Evolutionary conservation across 202 grass and related monocot species (phyloP), one percentile per base, ranked within the genome.

Genomic region (Hordeum pubiflorum): DNA sequence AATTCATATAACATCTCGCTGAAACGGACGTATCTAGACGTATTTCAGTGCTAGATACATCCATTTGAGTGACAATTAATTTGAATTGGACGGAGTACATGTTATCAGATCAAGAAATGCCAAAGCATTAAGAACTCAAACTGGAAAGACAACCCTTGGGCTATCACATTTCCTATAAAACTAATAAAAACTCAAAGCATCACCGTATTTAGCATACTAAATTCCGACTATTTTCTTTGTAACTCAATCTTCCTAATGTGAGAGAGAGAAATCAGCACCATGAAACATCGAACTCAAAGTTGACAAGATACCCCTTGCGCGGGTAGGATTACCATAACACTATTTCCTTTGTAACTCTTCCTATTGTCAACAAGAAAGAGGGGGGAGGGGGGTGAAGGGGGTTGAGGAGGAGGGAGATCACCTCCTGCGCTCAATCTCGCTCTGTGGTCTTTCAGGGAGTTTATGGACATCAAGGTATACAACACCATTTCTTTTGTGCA

Each of bases 401-500:
- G 15, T 7, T 33, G 15, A 29, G 4, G 29, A 12, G 5, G 23
- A 65, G 10, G 69, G 20, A 69, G 58, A 40, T 64, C 82, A 99
- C 96, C 92, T 96, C 64, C 75, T 88, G 56, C 83, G 77, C 7
- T 96, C 96, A 70, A 76, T 7, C 29, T 90, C 89, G 58, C 85
- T 95, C 83, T 99, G 76, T 89, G 88, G 89, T 82, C 90, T 96
- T 88, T 99, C 90, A 62, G 90, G 92, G 66, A 99, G 89, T 73
- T 96, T 95, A 88, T 99, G 92, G 46, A 99, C 92, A 87, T 99
- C 96, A 90, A 99, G 92, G 46, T 99, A 99, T 48, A 99, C 96
- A 40, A 93, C 92, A 82, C 96, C 88, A 31, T 70, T 88, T 89
- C 90, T 93, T 83, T 89, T 99, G 76, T 99, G 92, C 75, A 99